Evolutionary conservation across 2,329 filamentous ascomycete genomes (phyloP).

Genomic region (Paecilomyces formosus): DNA sequence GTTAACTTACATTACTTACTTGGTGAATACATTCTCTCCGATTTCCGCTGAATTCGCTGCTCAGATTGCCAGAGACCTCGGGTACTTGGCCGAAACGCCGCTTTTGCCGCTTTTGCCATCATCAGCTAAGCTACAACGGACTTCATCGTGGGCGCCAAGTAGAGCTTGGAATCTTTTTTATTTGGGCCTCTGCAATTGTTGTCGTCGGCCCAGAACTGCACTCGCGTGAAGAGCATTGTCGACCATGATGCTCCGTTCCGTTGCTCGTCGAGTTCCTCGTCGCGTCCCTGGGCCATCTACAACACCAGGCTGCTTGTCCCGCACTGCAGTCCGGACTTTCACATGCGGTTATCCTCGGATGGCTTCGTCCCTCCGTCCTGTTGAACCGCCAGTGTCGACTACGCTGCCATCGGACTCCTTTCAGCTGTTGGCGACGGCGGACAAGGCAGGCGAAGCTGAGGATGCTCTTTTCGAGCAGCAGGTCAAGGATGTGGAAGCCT

Average conservation of each 20-base stretch:
- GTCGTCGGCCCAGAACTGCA: not conserved
- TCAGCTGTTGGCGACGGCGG: slow-evolving; percentile 69
- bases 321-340: slow-evolving; percentile 23
- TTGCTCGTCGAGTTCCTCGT: slow-evolving; percentile 29
- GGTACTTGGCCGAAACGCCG: not conserved
- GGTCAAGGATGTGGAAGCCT: slow-evolving; percentile 74
- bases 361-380: slow-evolving; percentile 47
- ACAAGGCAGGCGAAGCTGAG: slow-evolving; percentile 73
- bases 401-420: slow-evolving; percentile 66
- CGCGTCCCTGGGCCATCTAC: slow-evolving; percentile 14
- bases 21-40: not conserved
- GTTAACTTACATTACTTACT: too few species aligned
- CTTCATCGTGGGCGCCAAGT: not conserved
- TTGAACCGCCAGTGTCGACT: slow-evolving; percentile 55
- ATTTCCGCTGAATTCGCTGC: not conserved
- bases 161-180: not conserved
- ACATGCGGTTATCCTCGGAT: slow-evolving; percentile 41
- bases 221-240: not conserved
- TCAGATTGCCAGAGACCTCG: not conserved
- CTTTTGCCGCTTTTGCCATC: not conserved
- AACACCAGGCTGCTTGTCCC: slow-evolving; percentile 15
- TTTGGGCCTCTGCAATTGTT: not conserved
- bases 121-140: not conserved
- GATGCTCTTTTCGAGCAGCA: slow-evolving; percentile 80
- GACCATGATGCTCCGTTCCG: slow-evolving; percentile 26